Evolutionary conservation across 441 rosid species (phyloP), one percentile per base, ranked within the genome.

Genomic region (Syzygium malaccense): DNA sequence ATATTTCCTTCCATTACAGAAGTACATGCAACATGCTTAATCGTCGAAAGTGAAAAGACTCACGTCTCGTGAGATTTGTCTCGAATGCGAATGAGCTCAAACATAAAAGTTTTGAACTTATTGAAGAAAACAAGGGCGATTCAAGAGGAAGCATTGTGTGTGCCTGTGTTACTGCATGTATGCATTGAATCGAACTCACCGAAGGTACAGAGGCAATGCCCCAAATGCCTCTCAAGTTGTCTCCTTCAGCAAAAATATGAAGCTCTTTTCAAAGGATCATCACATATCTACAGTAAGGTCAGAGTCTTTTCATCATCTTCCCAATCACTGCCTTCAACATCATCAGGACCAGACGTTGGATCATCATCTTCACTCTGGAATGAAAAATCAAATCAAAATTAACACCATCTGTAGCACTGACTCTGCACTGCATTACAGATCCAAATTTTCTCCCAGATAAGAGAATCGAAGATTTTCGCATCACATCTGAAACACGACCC

Each of bases 351-450:
- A 64, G 88, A 80, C 37, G 25, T 89, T 4, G 93, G 62, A 54
- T 87, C 93, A 86, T 93, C 92, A 88, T 94, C 95, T 80, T 95
- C 89, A 85, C 93, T 94, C 98, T 97, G 93, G 89, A 93, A 88
- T 32, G 28, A 86, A 88, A 57, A 37, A 71, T 71, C 17, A 32
- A 55, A 62, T 85, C 54, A n/a, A 33, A 48, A 53, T 54, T 37
- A 83, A 45, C 33, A 85, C 55, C 37, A 85, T 37, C 78, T 37
- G 62, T 88, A 85, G 89, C 25, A 88, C 86, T 71, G 51, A 37
- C 83, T 12, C 14, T 37, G n/a, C 83, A 37, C 26, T 85, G 14
- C 78, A 57, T 85, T 19, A 53, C 86, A 89, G 71, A 88, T 45
- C 51, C 17, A 71, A 49, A 17, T 68, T 23, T 26, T 87, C 78